Evolutionary conservation across 352 stramenopile species (phyloP), one percentile per base, ranked within the genome.

Genomic region (Thraustotheca clavata): DNA sequence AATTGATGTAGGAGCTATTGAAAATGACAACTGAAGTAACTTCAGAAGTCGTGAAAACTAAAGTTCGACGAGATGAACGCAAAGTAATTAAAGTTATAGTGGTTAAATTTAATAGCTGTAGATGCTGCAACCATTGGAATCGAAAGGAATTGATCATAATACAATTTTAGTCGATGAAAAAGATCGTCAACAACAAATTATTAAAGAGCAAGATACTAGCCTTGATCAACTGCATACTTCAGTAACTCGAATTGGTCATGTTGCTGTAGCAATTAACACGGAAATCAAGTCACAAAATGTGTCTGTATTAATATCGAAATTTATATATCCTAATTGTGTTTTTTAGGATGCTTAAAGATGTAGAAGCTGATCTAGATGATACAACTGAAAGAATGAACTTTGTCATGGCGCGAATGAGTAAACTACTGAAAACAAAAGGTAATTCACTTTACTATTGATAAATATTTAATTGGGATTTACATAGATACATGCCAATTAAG

Each of bases 351-450:
- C 72, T 91, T 29, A 78, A 91, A 59, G 76, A 87, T 40, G 40
- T 91, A 49, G 81, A 74, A 1, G 69, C 86, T 14, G 82, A 91
- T 48, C 72, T 91, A 38, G 82, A 87, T 14, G 79, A 86, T 63
- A 77, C 82, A 9, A 78, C 88, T 29, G 80, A 89, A 49, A 77
- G 79, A 20, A 91, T 91, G 82, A 88, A 87, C 62, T 87, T 89
- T 69, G 82, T 91, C 57, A 88, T 91, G 82, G 76, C 73, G 18
- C 67, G 73, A 1, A 88, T 91, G 73, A 88, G 80, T 65, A 75
- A 77, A 26, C 62, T 91, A 29, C 69, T 91, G 4, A 89, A 89
- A 67, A 91, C 82, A 18, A 91, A 91, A 88, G 81, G 80, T 89
- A 71, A 8, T 14, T 1, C 7, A 9, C 47, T 24, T 27, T n/a